These are phyloP conservation scores for Blastomyces emzantsi DNA, from an alignment of 2,329 filamentous ascomycete species.

Conservation along the genomic window DNA sequence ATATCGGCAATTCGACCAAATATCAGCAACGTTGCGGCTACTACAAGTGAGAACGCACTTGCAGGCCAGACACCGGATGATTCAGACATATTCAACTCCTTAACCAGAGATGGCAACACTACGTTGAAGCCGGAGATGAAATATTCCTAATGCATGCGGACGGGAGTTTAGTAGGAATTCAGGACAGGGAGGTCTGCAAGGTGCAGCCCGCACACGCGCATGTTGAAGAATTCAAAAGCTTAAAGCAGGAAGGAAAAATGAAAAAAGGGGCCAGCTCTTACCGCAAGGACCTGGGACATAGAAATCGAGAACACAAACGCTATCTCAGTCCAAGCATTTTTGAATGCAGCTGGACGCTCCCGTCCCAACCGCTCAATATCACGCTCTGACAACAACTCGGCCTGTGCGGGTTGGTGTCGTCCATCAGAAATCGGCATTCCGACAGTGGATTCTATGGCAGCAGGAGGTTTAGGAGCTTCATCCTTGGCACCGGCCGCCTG, in stretches of 20 bases:
- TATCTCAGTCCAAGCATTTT: slow-evolving; percentile 46
- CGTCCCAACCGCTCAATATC: slow-evolving; percentile 53
- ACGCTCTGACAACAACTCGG: background rate
- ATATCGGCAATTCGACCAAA: slow-evolving; percentile 53
- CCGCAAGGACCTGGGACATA: slow-evolving; percentile 54
- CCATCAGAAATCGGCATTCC: background rate
- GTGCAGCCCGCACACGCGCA: background rate
- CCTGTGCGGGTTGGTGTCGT: background rate
- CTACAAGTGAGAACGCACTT: slow-evolving; percentile 43
- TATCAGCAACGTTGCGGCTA: slow-evolving; percentile 41
- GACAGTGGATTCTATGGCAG: background rate
- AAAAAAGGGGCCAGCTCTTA: slow-evolving; percentile 25
- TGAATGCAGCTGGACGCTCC: slow-evolving; percentile 51
- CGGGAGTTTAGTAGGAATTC: slow-evolving; percentile 7
- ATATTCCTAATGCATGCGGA: slow-evolving; percentile 51
- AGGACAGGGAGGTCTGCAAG: background rate
- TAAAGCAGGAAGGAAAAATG: background rate
- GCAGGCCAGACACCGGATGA: slow-evolving; percentile 51
- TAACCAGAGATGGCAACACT: slow-evolving; percentile 56
- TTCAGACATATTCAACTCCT: slow-evolving; percentile 56
- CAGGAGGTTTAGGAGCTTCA: background rate
- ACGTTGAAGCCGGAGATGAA: slow-evolving; percentile 66
- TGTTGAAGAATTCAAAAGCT: background rate
- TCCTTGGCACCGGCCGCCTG: background rate
- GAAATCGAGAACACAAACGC: slow-evolving; percentile 55